These are phyloP conservation scores for Skeletonema marinoi DNA, from an alignment of 108 stramenopile genomes.

Conservation along the genomic window DNA sequence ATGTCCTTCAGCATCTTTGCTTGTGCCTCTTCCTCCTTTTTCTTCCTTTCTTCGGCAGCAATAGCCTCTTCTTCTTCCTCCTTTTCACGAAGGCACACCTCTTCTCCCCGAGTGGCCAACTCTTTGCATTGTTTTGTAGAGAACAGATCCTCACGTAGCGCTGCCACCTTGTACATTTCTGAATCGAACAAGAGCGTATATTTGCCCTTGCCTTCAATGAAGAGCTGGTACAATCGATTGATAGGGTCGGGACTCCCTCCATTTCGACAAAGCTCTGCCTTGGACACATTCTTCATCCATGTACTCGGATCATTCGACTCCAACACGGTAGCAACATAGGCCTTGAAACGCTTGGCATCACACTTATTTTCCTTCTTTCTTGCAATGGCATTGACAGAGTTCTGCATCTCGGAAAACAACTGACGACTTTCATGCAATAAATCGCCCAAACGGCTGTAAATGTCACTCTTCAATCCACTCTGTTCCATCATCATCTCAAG, in stretches of 20 bases:
- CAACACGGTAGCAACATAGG: constrained; percentile 32
- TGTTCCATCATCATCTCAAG: constrained; percentile 9
- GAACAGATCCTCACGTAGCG: constrained; percentile 38
- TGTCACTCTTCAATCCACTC: constrained; percentile 12
- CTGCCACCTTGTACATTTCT: constrained; percentile 34
- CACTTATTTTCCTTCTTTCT: constrained; percentile 33
- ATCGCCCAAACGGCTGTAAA: constrained; percentile 10
- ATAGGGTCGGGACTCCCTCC: constrained; percentile 35
- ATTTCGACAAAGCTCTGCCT: constrained; percentile 10
- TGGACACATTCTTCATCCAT: constrained; percentile 31
- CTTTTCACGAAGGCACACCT: constrained; percentile 22
- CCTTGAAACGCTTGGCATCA: constrained; percentile 37
- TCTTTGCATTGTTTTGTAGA: constrained; percentile 43
- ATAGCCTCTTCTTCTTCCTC: constrained; percentile 40
- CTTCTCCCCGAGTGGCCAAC: constrained; percentile 22
- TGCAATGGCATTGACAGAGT: not conserved
- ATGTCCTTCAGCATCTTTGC: constrained; percentile 27
- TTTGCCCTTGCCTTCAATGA: constrained; percentile 49
- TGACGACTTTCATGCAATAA: constrained; percentile 28
- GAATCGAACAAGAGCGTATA: constrained; percentile 35
- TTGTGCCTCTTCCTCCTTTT: constrained; percentile 26
- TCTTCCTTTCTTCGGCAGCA: constrained; percentile 16
- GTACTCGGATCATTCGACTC: constrained; percentile 42
- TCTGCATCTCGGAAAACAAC: constrained; percentile 24
- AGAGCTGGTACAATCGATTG: constrained; percentile 53